phyloP scores from a whole-genome alignment of 495 filamentous ascomycete species.

The Pyrenopolyporus hunteri region DNA sequence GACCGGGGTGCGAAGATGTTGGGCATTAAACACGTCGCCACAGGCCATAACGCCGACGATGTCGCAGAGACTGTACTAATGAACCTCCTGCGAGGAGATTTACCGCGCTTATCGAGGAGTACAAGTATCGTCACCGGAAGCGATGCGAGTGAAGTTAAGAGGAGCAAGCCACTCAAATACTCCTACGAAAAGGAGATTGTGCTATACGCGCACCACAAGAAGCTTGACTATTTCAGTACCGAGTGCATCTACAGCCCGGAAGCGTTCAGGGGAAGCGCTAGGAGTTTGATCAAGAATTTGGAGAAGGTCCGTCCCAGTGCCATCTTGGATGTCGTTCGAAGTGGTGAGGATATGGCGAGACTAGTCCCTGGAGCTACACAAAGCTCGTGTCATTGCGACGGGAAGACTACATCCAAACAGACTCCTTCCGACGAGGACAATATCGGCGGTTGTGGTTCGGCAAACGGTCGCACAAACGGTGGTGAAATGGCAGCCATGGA shows the following conservation, averaged over 20 bases:
- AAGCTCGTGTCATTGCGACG: slow-evolving; percentile 48
- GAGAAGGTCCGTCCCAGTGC: slow-evolving; percentile 92
- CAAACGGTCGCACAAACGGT: slow-evolving; percentile 70
- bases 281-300: slow-evolving; percentile 90
- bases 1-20: slow-evolving; percentile 89
- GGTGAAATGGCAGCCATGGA: slow-evolving; percentile 96
- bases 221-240: slow-evolving; percentile 96
- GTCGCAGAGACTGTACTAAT: slow-evolving; percentile 98
- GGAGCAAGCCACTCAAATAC: slow-evolving; percentile 96
- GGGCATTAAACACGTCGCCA: slow-evolving; percentile 92
- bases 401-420: slow-evolving; percentile 28
- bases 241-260: slow-evolving; percentile 99
- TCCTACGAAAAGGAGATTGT: slow-evolving; percentile 99
- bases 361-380: slow-evolving; percentile 69
- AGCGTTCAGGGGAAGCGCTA: slow-evolving; percentile 93
- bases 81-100: slow-evolving; percentile 91
- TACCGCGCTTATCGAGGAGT: slow-evolving; percentile 83
- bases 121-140: slow-evolving; percentile 92
- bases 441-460: slow-evolving; percentile 75
- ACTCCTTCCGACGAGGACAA: slow-evolving; percentile 63
- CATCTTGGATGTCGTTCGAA: slow-evolving; percentile 91
- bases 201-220: slow-evolving; percentile 93
- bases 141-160: slow-evolving; percentile 75
- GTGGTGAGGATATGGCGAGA: slow-evolving; percentile 93
- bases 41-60: slow-evolving; percentile 97